phyloP scores from a whole-genome alignment of 148 eudicot genomes.

The Silene conica region DNA sequence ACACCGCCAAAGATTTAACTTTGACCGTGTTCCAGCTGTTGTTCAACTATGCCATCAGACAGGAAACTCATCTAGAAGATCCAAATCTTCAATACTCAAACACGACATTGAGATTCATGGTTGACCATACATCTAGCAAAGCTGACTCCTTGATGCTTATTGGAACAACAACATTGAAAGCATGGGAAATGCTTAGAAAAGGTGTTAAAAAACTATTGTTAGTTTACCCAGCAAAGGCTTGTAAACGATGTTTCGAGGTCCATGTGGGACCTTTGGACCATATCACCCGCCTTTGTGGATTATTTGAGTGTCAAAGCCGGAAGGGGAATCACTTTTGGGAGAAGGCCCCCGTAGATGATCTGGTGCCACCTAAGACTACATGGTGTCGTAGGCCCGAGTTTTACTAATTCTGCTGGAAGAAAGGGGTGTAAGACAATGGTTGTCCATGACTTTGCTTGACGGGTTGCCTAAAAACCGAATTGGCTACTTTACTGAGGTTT shows the following conservation, averaged over 20 bases:
- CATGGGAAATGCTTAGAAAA: conserved; percentile 69
- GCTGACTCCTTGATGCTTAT: conserved; percentile 32
- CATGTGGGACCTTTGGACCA: conserved; percentile 99
- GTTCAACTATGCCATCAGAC: conserved; percentile 83
- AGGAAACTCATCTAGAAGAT: conserved; percentile 48
- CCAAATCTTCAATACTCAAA: conserved; percentile 19
- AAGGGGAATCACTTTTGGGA: conserved; percentile 76
- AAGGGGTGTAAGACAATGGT: too few relatives aligned
- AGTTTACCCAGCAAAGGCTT: conserved; percentile 67
- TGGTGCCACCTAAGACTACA: conserved; percentile 68
- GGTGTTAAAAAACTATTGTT: conserved; percentile 65
- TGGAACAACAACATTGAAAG: conserved; percentile 48
- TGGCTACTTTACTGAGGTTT: too few relatives aligned
- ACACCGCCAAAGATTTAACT: conserved; percentile 77
- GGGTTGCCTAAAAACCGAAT: too few relatives aligned
- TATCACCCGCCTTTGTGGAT: conserved; percentile 83
- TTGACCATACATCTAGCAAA: not conserved
- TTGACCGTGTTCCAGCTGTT: conserved; percentile 76
- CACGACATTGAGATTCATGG: conserved; percentile 3
- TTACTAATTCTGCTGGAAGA: too few relatives aligned
- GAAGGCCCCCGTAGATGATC: conserved; percentile 73
- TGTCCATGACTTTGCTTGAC: too few relatives aligned
- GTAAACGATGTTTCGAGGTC: conserved; percentile 77
- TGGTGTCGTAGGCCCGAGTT: conserved; percentile 54
- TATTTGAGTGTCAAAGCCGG: conserved; percentile 69